phyloP scores from a whole-genome alignment of 2,329 filamentous ascomycete genomes.

The Ascochyta koolunga region DNA sequence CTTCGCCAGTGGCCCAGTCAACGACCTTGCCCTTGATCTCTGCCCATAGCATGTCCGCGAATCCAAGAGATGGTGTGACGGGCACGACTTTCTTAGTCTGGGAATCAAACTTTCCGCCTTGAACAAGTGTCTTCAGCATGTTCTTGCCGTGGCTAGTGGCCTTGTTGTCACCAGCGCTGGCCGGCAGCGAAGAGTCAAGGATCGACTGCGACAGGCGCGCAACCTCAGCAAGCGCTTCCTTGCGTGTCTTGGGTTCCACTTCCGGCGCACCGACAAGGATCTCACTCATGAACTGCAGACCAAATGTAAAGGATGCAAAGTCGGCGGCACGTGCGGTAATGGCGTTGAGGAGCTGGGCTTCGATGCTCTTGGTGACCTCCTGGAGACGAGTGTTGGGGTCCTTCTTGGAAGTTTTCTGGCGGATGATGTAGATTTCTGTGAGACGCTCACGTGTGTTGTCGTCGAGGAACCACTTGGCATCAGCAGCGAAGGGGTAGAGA shows the following conservation, averaged over 20 bases:
- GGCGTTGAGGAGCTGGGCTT: conserved; percentile 74
- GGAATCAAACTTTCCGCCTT: conserved; percentile 85
- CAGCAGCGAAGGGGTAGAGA: conserved; percentile 77
- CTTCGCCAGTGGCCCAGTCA: conserved; percentile 83
- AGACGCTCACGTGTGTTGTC: conserved; percentile 72
- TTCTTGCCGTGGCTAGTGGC: conserved; percentile 73
- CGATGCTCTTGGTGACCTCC: conserved; percentile 77
- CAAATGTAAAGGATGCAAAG: conserved; percentile 77
- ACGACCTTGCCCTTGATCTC: conserved; percentile 76
- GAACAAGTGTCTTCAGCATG: conserved; percentile 89
- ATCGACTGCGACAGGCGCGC: conserved; percentile 52
- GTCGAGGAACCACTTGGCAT: conserved; percentile 66
- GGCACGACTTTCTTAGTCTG: conserved; percentile 71
- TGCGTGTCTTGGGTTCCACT: conserved; percentile 65
- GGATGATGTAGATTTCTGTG: conserved; percentile 77
- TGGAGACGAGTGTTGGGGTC: conserved; percentile 75
- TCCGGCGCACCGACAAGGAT: conserved; percentile 77
- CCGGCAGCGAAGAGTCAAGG: conserved; percentile 44
- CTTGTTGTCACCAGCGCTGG: conserved; percentile 30
- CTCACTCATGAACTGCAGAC: conserved; percentile 84
- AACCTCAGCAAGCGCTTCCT: conserved; percentile 70
- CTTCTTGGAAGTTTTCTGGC: conserved; percentile 90
- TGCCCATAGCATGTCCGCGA: conserved; percentile 81
- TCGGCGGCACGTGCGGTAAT: conserved; percentile 71
- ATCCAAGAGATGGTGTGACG: conserved; percentile 77